Evolutionary conservation across 805 yeast species (phyloP).

Genomic region (Sungouiozyma ichnusensis): DNA sequence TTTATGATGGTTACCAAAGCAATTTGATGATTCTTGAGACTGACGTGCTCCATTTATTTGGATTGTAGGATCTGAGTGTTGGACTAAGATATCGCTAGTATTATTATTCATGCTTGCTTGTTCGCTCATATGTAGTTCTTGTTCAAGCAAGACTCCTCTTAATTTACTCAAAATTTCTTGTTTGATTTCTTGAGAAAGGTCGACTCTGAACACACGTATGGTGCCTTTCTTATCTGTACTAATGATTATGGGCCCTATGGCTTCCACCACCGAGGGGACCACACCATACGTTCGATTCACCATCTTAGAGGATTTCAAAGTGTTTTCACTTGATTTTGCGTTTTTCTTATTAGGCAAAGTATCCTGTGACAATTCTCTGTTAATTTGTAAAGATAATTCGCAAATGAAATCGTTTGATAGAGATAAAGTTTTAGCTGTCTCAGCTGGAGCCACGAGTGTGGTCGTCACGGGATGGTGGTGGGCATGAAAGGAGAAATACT

Average conservation of each 20-base stretch:
- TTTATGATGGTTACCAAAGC: background rate
- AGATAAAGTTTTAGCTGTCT: slow-evolving; percentile 52
- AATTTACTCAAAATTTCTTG: slow-evolving; percentile 22
- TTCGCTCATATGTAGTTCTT: background rate
- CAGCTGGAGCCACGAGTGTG: slow-evolving; percentile 68
- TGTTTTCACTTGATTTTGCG: background rate
- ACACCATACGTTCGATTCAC: background rate
- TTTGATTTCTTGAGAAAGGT: slow-evolving; percentile 45
- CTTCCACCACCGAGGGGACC: slow-evolving; percentile 20
- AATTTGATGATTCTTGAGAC: background rate
- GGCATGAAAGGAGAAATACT: slow-evolving; percentile 66
- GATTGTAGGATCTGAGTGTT: background rate
- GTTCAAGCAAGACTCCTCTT: background rate
- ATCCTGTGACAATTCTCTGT: slow-evolving; percentile 4
- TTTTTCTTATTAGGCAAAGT: background rate
- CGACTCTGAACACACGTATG: slow-evolving; percentile 71
- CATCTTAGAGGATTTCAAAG: background rate
- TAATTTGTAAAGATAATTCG: slow-evolving; percentile 38
- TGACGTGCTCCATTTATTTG: background rate
- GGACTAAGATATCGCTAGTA: background rate
- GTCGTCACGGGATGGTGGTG: slow-evolving; percentile 64
- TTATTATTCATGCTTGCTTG: background rate
- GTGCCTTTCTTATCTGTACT: slow-evolving; percentile 66
- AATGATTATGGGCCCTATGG: slow-evolving; percentile 45
- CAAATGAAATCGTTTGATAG: slow-evolving; percentile 72